A percentile compares a stretch with the other conserved stretches of the same genome.
phyloP scores from a whole-genome alignment of 2,329 filamentous ascomycete species.

The Ilyonectria mors-panacis region DNA sequence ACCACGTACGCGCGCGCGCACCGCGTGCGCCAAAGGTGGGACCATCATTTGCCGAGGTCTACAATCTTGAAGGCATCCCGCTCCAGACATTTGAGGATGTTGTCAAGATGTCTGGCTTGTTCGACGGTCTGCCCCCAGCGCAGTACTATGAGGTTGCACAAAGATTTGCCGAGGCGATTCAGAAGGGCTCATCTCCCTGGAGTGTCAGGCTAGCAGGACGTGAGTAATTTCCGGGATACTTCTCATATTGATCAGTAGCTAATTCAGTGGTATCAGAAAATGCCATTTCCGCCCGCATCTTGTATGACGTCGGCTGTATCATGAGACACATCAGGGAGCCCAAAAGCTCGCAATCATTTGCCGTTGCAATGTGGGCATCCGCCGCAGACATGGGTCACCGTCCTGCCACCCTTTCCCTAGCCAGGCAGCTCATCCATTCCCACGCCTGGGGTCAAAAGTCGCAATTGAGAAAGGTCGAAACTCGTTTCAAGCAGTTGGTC shows the following conservation, averaged over 20 bases:
- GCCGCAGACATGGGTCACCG: conserved; percentile 51
- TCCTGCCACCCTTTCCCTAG: conserved; percentile 50
- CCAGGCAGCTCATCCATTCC: conserved; percentile 39
- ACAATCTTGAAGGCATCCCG: conserved; percentile 44
- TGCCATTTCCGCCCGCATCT: conserved; percentile 31
- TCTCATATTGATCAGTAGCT: conserved; percentile 8
- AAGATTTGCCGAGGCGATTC: conserved; percentile 42
- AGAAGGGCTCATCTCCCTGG: conserved; percentile 40
- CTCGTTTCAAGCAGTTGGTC: conserved; percentile 52
- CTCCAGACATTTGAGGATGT: conserved; percentile 38
- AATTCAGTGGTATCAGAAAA: conserved; percentile 34
- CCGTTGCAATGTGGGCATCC: conserved; percentile 48
- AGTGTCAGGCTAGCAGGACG: conserved; percentile 39
- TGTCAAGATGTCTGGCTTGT: conserved; percentile 33
- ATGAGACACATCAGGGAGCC: conserved; percentile 36
- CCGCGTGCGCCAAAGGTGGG: conserved; percentile 31
- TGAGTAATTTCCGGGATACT: conserved; percentile 32
- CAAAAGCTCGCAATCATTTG: conserved; percentile 32
- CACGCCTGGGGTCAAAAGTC: conserved; percentile 39
- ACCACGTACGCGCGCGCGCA: conserved; percentile 28
- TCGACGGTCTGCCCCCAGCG: conserved; percentile 38
- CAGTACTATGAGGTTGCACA: conserved; percentile 45
- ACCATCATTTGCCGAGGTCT: conserved; percentile 28
- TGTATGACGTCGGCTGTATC: conserved; percentile 51
- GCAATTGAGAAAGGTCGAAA: conserved; percentile 41